Evolutionary conservation across 2,329 filamentous ascomycete species (phyloP).

Genomic region (Talaromyces pinophilus): DNA sequence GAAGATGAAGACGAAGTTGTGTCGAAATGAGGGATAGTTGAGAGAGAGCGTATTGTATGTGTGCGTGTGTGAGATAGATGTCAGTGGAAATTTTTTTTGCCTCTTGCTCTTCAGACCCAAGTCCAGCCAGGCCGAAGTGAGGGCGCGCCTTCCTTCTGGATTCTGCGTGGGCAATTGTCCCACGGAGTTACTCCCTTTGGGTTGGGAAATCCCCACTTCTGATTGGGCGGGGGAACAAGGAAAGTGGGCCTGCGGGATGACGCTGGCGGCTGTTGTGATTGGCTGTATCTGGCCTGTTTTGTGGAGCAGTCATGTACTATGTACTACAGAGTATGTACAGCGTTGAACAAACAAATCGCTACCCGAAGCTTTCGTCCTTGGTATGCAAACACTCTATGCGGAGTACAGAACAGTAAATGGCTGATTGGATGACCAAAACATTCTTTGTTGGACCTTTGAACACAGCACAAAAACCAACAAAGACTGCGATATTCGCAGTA

Average conservation of each 20-base stretch:
- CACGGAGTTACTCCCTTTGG: background rate
- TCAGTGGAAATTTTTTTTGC: conserved; percentile 3
- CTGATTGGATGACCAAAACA: background rate
- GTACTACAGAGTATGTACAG: too few relatives aligned
- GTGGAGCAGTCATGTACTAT: background rate
- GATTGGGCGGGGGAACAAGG: conserved; percentile 13
- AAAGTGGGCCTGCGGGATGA: conserved; percentile 8
- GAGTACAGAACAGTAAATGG: background rate
- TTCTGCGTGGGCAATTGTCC: background rate
- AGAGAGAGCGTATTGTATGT: background rate
- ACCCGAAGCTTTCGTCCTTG: background rate
- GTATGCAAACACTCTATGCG: background rate
- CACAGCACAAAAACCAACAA: background rate
- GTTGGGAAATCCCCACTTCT: background rate
- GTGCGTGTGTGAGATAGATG: background rate
- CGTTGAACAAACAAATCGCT: background rate
- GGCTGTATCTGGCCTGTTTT: background rate
- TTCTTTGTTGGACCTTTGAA: background rate
- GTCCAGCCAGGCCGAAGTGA: background rate
- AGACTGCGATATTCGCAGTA: background rate
- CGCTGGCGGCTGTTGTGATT: background rate
- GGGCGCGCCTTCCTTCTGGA: background rate
- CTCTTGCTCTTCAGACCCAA: background rate
- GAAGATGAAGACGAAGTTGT: background rate
- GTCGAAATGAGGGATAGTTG: background rate